Conservation (phyloP, 1,284 basidiomycete species). For the Fomes fomentarius region DNA sequence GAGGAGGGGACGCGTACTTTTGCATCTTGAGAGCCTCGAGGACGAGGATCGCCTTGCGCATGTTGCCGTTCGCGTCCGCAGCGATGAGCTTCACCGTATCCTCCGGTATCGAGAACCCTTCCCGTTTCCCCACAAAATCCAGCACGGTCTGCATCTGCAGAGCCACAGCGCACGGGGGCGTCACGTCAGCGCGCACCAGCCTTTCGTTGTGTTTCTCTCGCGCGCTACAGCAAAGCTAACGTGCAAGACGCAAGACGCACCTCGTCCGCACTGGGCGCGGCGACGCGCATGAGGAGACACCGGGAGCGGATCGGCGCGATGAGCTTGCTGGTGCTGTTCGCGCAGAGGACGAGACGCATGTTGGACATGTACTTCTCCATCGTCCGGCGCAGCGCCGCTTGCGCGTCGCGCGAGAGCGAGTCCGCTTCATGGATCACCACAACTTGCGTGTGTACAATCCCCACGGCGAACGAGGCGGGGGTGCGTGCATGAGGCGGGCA, state of each 20-base stretch:
- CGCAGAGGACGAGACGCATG: constrained; percentile 95
- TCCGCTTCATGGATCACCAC: constrained; percentile 99
- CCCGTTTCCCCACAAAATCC: constrained; percentile 80
- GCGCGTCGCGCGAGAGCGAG: constrained; percentile 91
- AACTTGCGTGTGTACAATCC: too few species aligned
- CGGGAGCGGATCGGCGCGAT: constrained; percentile 97
- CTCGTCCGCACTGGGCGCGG: constrained; percentile 83
- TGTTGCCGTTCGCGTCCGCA: constrained; percentile 84
- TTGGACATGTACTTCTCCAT: constrained; percentile 99
- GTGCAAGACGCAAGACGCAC: too few species aligned
- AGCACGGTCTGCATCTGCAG: constrained; percentile 82
- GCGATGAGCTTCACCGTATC: constrained; percentile 77
- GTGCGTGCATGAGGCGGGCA: too few species aligned
- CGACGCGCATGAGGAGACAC: constrained; percentile 92
- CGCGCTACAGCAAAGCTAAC: too few species aligned
- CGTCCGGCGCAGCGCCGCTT: constrained; percentile 94
- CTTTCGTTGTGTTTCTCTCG: too few species aligned
- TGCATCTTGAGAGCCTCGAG: constrained; percentile 98
- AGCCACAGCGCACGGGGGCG: neutral
- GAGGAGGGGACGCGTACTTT: constrained; percentile 54
- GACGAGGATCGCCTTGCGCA: constrained; percentile 93
- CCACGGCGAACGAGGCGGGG: too few species aligned
- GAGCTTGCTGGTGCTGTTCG: constrained; percentile 95
- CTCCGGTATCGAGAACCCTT: constrained; percentile 81
- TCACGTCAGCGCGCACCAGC: too few species aligned